These are phyloP conservation scores for Thalia dealbata DNA, from an alignment of 176 grass and related monocot species.

Conservation along the genomic window DNA sequence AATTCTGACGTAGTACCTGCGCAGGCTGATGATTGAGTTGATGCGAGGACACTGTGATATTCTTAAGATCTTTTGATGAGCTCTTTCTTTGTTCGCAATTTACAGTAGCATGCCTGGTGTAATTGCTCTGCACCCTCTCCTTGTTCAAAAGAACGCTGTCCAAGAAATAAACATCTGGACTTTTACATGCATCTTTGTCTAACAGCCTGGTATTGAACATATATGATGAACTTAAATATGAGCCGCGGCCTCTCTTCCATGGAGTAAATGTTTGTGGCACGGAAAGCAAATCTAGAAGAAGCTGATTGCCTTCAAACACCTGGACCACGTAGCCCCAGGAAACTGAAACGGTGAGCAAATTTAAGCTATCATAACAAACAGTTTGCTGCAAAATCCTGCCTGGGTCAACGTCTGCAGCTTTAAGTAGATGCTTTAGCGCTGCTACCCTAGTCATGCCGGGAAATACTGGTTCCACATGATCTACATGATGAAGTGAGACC, in stretches of 20 bases:
- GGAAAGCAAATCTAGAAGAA: slow-evolving; percentile 66
- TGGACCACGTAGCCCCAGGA: slow-evolving; percentile 75
- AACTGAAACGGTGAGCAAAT: slow-evolving; percentile 46
- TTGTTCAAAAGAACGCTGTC: slow-evolving; percentile 28
- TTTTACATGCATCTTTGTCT: slow-evolving; percentile 55
- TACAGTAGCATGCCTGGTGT: slow-evolving; percentile 36
- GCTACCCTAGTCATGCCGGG: slow-evolving; percentile 51
- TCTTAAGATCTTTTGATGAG: slow-evolving; percentile 28
- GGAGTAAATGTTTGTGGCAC: slow-evolving; percentile 62
- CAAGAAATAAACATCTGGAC: slow-evolving; percentile 54
- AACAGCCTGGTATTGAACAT: slow-evolving; percentile 67
- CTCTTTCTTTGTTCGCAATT: slow-evolving; percentile 41
- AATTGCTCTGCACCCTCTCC: slow-evolving; percentile 44
- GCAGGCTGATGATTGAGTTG: slow-evolving; percentile 28
- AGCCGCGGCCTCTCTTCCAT: slow-evolving; percentile 53
- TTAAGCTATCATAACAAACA: slow-evolving; percentile 62
- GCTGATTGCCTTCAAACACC: slow-evolving; percentile 56
- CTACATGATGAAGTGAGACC: slow-evolving; percentile 82
- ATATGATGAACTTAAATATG: slow-evolving; percentile 28
- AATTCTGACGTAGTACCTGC: slow-evolving; percentile 34
- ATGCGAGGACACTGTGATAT: slow-evolving; percentile 43
- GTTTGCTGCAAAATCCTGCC: slow-evolving; percentile 75
- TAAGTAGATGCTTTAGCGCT: slow-evolving; percentile 47
- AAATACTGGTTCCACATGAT: slow-evolving; percentile 57
- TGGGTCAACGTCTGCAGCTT: slow-evolving; percentile 46